These are phyloP conservation scores for Nitzschia sp. DNA, from an alignment of 108 stramenopile genomes.

Conservation along the genomic window DNA sequence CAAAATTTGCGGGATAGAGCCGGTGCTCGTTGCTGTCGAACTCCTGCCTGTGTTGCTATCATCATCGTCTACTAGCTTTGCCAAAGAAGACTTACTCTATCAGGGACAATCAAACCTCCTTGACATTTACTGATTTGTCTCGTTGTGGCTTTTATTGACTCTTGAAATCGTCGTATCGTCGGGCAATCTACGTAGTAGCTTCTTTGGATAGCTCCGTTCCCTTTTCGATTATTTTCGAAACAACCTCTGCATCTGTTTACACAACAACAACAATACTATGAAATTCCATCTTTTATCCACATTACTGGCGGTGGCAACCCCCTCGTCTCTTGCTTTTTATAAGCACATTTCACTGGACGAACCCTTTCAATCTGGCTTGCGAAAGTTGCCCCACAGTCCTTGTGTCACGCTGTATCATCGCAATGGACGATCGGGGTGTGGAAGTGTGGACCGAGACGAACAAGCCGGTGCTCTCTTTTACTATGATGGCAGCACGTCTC, in stretches of 20 bases:
- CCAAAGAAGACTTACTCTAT: no score
- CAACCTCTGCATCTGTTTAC: no score
- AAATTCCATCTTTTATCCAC: background rate
- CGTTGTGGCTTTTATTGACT: no score
- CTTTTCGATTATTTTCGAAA: background rate
- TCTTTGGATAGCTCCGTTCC: no score
- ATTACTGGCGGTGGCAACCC: background rate
- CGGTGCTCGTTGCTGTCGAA: no score
- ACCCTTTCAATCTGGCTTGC: constrained; percentile 66
- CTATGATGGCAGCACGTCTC: constrained; percentile 39
- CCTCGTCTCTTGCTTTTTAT: background rate
- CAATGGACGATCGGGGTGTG: constrained; percentile 79
- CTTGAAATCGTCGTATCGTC: no score
- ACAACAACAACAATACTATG: background rate
- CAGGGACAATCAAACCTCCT: no score
- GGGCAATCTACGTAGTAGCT: no score
- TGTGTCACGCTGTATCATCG: constrained; percentile 78
- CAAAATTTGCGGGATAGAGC: no score
- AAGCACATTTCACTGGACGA: constrained; percentile 40
- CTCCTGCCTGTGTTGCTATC: no score
- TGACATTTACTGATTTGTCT: no score
- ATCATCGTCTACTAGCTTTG: no score
- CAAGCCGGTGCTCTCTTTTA: constrained; percentile 61
- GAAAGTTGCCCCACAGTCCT: constrained; percentile 56
- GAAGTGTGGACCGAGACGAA: constrained; percentile 55